Evolutionary conservation across 176 grass and related monocot species (phyloP).

Genomic region (Cocos nucifera): DNA sequence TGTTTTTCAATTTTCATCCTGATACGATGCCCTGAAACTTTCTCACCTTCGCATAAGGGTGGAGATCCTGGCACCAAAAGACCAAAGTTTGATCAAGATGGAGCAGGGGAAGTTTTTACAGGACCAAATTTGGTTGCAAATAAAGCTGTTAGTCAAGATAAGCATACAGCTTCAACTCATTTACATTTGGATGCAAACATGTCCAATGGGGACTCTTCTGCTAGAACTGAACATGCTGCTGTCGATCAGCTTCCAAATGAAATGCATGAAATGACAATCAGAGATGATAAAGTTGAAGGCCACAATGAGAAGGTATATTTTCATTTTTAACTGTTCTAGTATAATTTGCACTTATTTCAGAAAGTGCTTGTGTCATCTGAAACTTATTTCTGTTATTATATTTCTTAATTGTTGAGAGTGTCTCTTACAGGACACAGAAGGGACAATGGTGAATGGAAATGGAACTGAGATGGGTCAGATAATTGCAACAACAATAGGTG

Average conservation of each 20-base stretch:
- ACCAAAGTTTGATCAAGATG: slow-evolving; percentile 5
- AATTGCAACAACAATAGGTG: slow-evolving; percentile 1
- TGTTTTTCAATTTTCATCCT: background rate
- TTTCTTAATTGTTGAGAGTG: background rate
- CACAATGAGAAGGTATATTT: slow-evolving; percentile 9
- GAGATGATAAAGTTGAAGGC: slow-evolving; percentile 12
- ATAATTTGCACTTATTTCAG: background rate
- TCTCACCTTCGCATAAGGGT: slow-evolving; percentile 5
- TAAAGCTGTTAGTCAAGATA: background rate
- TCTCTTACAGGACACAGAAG: background rate
- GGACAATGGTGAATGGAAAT: slow-evolving; percentile 2
- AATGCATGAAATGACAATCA: slow-evolving; percentile 15
- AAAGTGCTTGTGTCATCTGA: background rate
- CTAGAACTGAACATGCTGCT: background rate
- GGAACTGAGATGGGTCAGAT: slow-evolving; percentile 6
- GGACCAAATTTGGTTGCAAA: background rate
- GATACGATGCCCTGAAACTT: background rate
- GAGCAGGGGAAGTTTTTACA: slow-evolving; percentile 1
- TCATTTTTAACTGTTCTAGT: background rate
- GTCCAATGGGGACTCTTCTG: background rate
- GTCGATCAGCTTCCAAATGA: slow-evolving; percentile 5
- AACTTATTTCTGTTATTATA: background rate
- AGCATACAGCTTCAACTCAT: background rate
- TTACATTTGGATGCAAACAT: background rate
- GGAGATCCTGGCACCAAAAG: slow-evolving; percentile 3